A percentile compares a stretch with the other conserved stretches of the same genome.
These are phyloP conservation scores for Pyricularia sp. DNA, from an alignment of 2,329 filamentous ascomycete genomes.

Conservation along the genomic window DNA sequence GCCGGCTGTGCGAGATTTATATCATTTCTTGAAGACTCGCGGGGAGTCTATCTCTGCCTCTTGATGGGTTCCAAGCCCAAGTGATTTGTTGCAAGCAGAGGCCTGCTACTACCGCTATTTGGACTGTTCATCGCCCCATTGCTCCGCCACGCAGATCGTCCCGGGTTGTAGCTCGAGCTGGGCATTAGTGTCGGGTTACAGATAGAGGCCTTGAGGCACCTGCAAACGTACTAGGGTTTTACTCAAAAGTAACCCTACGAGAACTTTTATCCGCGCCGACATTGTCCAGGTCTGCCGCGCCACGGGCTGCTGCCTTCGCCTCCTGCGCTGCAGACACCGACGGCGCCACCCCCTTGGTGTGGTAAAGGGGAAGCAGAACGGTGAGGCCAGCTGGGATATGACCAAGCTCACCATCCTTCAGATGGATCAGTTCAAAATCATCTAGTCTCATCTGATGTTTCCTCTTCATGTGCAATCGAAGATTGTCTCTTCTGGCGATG, in stretches of 20 bases:
- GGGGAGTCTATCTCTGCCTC: too few species aligned
- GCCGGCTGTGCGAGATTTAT: too few species aligned
- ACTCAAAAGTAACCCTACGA: not conserved
- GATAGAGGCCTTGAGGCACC: too few species aligned
- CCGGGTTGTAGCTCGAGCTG: too few species aligned
- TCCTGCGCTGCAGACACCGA: not conserved
- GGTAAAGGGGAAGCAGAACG: not conserved
- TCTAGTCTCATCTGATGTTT: not conserved
- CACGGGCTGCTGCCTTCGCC: not conserved
- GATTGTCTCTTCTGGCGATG: not conserved
- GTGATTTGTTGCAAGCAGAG: too few species aligned
- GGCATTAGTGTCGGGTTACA: too few species aligned
- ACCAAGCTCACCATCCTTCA: not conserved
- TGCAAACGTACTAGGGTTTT: not conserved
- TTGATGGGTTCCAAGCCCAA: too few species aligned
- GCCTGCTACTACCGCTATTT: too few species aligned
- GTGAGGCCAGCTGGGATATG: not conserved
- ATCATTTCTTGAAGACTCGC: too few species aligned
- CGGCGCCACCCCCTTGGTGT: not conserved
- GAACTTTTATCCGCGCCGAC: not conserved
- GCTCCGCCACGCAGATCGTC: too few species aligned
- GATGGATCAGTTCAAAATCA: not conserved
- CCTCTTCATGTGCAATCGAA: not conserved
- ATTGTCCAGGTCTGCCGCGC: too few species aligned
- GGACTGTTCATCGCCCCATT: too few species aligned